Evolutionary conservation across 2,329 filamentous ascomycete genomes (phyloP).

Genomic region (Nigrograna mackinnonii): DNA sequence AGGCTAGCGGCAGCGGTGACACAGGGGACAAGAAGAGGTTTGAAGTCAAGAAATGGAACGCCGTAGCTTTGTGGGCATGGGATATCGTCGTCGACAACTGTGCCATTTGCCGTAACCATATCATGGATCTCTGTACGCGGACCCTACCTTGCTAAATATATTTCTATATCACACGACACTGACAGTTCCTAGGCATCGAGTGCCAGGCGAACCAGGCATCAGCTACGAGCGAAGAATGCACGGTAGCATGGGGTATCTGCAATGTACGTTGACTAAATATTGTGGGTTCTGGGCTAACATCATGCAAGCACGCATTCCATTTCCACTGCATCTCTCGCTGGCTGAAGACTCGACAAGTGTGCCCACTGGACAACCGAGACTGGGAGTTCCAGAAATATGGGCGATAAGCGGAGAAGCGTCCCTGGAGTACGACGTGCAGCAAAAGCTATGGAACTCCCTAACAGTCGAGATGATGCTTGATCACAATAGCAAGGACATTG

Average conservation of each 20-base stretch:
- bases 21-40: slow-evolving; percentile 85
- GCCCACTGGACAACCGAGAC: slow-evolving; percentile 94
- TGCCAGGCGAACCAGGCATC: slow-evolving; percentile 99
- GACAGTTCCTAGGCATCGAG: slow-evolving; percentile 72
- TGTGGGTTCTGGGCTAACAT: slow-evolving; percentile 38
- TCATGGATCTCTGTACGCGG: slow-evolving; percentile 91
- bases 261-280: slow-evolving; percentile 68
- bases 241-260: slow-evolving; percentile 98
- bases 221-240: slow-evolving; percentile 96
- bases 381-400: slow-evolving; percentile 99
- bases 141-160: background rate
- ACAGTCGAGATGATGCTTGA: too few species aligned
- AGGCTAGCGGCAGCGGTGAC: slow-evolving; percentile 55
- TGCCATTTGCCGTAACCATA: slow-evolving; percentile 98
- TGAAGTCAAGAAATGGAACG: slow-evolving; percentile 99
- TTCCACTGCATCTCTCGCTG: slow-evolving; percentile 99
- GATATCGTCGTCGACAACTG: slow-evolving; percentile 99
- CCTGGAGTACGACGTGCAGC: too few species aligned
- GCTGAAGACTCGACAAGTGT: slow-evolving; percentile 99
- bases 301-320: slow-evolving; percentile 90
- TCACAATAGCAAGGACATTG: too few species aligned
- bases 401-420: slow-evolving; percentile 57
- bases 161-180: background rate
- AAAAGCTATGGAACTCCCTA: too few species aligned
- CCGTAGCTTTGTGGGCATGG: slow-evolving; percentile 98